phyloP scores from a whole-genome alignment of 371 early-diverging fungal genomes.

The Apophysomyces trapeziformis region DNA sequence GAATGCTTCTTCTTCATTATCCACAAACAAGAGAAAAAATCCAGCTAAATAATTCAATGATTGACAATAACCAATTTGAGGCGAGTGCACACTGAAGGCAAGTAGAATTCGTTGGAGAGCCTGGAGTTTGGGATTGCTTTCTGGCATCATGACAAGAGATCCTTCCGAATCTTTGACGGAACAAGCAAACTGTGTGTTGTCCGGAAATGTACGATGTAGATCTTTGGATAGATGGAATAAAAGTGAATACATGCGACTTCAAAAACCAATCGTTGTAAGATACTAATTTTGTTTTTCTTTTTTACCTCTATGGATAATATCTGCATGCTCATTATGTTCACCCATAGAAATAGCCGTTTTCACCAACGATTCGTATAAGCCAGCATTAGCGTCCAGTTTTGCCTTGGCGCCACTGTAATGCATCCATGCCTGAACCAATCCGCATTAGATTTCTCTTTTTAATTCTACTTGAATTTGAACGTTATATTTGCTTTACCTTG shows the following conservation, averaged over 20 bases:
- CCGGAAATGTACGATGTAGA: conserved; percentile 81
- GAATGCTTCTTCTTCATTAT: conserved; percentile 79
- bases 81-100: conserved; percentile 68
- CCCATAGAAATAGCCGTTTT: conserved; percentile 54
- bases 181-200: conserved; percentile 71
- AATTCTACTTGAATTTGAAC: background rate
- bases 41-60: conserved; percentile 84
- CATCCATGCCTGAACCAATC: conserved; percentile 66
- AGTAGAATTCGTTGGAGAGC: conserved; percentile 73
- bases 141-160: conserved; percentile 38
- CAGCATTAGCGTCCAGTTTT: conserved; percentile 57
- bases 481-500: conserved; percentile 43
- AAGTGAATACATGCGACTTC: too few relatives aligned
- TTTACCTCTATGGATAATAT: conserved; percentile 61
- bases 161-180: conserved; percentile 37
- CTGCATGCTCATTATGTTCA: conserved; percentile 58
- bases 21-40: conserved; percentile 72
- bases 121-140: conserved; percentile 58
- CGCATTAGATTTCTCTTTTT: too few relatives aligned
- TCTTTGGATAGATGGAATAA: conserved; percentile 38
- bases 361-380: conserved; percentile 57
- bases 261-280: too few relatives aligned
- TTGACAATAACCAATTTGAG: conserved; percentile 86
- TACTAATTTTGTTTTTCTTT: too few relatives aligned
- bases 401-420: conserved; percentile 75